Base-by-base conservation (phyloP, 805 yeast genomes). In the Myxozyma geophila region DNA sequence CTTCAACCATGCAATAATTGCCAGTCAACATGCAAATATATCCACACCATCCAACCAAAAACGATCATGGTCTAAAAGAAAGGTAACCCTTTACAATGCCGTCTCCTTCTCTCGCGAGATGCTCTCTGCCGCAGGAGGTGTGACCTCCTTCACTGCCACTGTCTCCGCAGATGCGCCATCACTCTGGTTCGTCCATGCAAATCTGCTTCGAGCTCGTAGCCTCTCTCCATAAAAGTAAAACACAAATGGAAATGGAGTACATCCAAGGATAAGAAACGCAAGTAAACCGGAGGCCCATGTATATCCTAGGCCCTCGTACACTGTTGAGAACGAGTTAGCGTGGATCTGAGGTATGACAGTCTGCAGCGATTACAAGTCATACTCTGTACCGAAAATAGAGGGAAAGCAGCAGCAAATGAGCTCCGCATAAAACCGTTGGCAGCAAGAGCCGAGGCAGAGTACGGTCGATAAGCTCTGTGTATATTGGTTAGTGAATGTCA, bases 391-490 rank as follows among this genome's bases (percentile, higher is more conserved):
- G 47, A 84, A 80, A 67, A 82, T 56, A 78, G 81, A 76, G 74
- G 83, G 41, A 69, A 80, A 21, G 80, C 74, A 13, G 84, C 84
- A 28, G 75, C 72, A n/a, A 81, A 76, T 49, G 81, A 79, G 49
- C 76, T 67, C 74, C 87, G 77, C 23, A 83, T 76, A 58, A 84
- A 77, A 1, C 86, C 88, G 75, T 89, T 89, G 7, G 95, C 95
- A 43, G 93, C 95, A 64, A 89, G 73, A 1, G 92, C 90, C n/a
- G 90, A 85, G 0, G 96, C 95, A 40, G 89, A 86, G 33, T 67
- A 76, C 12, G 78, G 72, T 67, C 82, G 74, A 67, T 79, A 80
- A 33, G 78, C 81, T 60, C 44, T 58, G 28, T 5, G 19, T 17
- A 7, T 8, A n/a, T 7, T 79, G 40, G 15, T 80, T 76, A 12